Evolutionary conservation across 2,329 filamentous ascomycete genomes (phyloP), one percentile per base, ranked within the genome.

Genomic region (Aspergillus intermedius): DNA sequence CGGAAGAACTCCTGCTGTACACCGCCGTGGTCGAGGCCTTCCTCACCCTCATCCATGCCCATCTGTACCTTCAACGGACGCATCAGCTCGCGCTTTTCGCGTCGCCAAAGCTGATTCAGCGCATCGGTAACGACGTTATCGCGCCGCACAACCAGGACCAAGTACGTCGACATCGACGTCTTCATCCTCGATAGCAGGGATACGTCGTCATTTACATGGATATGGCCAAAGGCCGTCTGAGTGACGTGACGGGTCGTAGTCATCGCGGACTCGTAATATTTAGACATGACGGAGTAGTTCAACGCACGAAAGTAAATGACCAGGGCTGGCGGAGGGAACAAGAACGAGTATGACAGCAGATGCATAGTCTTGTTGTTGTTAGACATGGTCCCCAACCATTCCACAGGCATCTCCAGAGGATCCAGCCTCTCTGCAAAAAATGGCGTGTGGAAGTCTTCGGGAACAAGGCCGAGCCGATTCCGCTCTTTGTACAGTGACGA

Each of bases 1-100:
- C 89, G 83, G 71, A 98, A 97, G 65, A 95, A 97, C 55, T 98
- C 93, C 64, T 95, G 91, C 59, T 96, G 91, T 1, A 98, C 91
- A 54, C 93, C 93, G 40, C 93, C 93, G 44, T 91, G 89, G 66
- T 98, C 93, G 30, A 94, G 82, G 0, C 93, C 93, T 64, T 94
- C 84, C 66, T 97, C 93, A 25, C 89, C 88, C 46, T 77, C 77
- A 30, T 88, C 84, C 62, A 89, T 86, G 3, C 90, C 90, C 49
- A 97, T 80, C 45, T 88, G 84, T 7, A 98, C 85, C 60, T 95
- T 95, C 30, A 98, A 72, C 1, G 93, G 93, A 22, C 89, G 82
- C 60, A 91, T 74, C 3, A 97, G 74, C 69, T 96, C 89, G 32
- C 87, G 79, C 60, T 83, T 82, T 66, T 96, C 85, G 32, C 90